Percentiles rank a stretch among this genome's conserved stretches.
These are phyloP conservation scores for Chernovozyma aurita DNA, from an alignment of 1,139 yeast species.

Conservation along the genomic window DNA sequence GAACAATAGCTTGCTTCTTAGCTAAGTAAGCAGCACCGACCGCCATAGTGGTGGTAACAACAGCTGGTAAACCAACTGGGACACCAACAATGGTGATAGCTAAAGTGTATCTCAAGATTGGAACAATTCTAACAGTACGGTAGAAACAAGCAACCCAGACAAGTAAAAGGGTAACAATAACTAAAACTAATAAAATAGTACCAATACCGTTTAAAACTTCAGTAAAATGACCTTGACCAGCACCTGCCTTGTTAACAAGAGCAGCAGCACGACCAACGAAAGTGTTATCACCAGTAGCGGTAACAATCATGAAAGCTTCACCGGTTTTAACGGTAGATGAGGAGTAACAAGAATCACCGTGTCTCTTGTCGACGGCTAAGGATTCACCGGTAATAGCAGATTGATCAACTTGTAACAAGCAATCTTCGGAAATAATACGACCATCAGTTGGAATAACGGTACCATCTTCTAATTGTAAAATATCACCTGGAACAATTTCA, in stretches of 20 bases:
- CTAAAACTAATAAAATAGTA: constrained; percentile 85
- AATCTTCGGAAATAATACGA: constrained; percentile 83
- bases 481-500: constrained; percentile 92
- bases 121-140: constrained; percentile 85
- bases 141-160: constrained; percentile 96
- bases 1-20: constrained; percentile 97
- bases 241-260: constrained; percentile 91
- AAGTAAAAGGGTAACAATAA: constrained; percentile 78
- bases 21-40: constrained; percentile 99
- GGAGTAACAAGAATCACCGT: constrained; percentile 86
- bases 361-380: constrained; percentile 88
- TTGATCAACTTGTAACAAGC: constrained; percentile 91
- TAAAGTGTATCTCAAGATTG: constrained; percentile 88
- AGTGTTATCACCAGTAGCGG: constrained; percentile 91
- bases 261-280: constrained; percentile 97
- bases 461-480: constrained; percentile 91
- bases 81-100: constrained; percentile 99
- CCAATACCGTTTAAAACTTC: constrained; percentile 98
- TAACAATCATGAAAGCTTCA: constrained; percentile 92
- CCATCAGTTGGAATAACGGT: constrained; percentile 95
- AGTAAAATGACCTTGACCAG: constrained; percentile 94
- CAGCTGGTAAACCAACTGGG: constrained; percentile 99
- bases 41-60: constrained; percentile 99
- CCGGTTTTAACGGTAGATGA: constrained; percentile 97
- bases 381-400: constrained; percentile 99